A percentile compares a stretch with the other conserved stretches of the same genome.
Evolutionary conservation across 2,329 filamentous ascomycete species (phyloP).

Genomic region (Microcyclosporella mali): DNA sequence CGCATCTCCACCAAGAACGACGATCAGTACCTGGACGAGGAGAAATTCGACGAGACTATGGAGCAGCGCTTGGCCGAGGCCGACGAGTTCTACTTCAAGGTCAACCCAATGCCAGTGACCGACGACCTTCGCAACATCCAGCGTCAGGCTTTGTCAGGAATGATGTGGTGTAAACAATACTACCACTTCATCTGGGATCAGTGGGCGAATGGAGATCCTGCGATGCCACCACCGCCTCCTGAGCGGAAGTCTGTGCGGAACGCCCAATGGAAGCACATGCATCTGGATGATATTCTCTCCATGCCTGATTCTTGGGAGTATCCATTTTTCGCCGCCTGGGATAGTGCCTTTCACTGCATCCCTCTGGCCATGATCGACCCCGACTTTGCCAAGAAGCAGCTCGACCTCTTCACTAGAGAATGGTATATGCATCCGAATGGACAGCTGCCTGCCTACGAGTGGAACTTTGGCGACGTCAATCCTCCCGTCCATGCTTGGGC

Average conservation of each 20-base stretch:
- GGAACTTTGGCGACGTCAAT: slow-evolving; percentile 97
- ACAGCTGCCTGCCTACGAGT: slow-evolving; percentile 87
- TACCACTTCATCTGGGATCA: slow-evolving; percentile 97
- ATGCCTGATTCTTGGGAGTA: slow-evolving; percentile 99
- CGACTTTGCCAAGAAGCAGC: slow-evolving; percentile 95
- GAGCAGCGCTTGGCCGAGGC: slow-evolving; percentile 82
- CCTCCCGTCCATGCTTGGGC: slow-evolving; percentile 96
- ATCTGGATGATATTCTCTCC: slow-evolving; percentile 89
- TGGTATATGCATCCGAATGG: slow-evolving; percentile 99
- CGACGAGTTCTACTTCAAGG: slow-evolving; percentile 90
- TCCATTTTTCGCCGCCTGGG: slow-evolving; percentile 96
- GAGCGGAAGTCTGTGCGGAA: slow-evolving; percentile 77
- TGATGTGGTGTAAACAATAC: slow-evolving; percentile 98
- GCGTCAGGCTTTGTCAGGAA: slow-evolving; percentile 86
- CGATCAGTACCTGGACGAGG: slow-evolving; percentile 80
- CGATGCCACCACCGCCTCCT: slow-evolving; percentile 77
- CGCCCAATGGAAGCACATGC: slow-evolving; percentile 85
- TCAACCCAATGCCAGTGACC: slow-evolving; percentile 87
- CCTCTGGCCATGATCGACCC: slow-evolving; percentile 95
- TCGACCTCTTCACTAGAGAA: slow-evolving; percentile 90
- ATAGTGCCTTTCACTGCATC: slow-evolving; percentile 94
- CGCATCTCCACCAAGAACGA: slow-evolving; percentile 66
- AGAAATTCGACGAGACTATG: slow-evolving; percentile 83
- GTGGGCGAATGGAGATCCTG: slow-evolving; percentile 91
- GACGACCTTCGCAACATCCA: slow-evolving; percentile 94